Evolutionary conservation across 345 rosid genomes (phyloP).

Genomic region (Brassica rapa): DNA sequence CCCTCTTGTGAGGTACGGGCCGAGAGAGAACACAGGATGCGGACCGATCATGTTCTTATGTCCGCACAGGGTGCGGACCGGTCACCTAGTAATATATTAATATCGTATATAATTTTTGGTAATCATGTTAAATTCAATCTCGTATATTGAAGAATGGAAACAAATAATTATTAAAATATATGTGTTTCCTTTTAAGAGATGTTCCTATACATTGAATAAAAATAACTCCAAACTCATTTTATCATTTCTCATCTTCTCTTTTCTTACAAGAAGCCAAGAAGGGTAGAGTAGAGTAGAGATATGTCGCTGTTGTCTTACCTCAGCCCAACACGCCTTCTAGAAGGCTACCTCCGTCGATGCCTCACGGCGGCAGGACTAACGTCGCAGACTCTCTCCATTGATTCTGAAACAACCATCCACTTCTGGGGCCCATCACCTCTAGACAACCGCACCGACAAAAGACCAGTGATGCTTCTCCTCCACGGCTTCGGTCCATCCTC

Average conservation of each 20-base stretch:
- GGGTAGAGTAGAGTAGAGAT: conserved; percentile 25
- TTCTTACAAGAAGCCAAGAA: conserved; percentile 35
- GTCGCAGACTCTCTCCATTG: conserved; percentile 46
- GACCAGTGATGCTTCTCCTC: conserved; percentile 61
- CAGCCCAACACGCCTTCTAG: conserved; percentile 62
- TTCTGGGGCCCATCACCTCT: conserved; percentile 65
- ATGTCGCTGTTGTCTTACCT: conserved; percentile 49
- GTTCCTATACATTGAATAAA: background rate
- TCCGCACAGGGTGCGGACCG: too few species aligned
- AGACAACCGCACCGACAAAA: background rate
- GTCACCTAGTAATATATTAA: too few species aligned
- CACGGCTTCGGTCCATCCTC: conserved; percentile 89
- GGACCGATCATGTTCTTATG: too few species aligned
- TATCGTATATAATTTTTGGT: background rate
- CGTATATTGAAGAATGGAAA: conserved; percentile 5
- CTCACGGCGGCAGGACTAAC: conserved; percentile 65
- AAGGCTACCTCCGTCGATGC: conserved; percentile 72
- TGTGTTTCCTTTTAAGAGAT: background rate
- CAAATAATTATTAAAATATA: conserved; percentile 1
- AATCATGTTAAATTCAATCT: too few species aligned
- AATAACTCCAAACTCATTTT: background rate
- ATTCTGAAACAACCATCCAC: conserved; percentile 60
- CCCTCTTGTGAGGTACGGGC: too few species aligned
- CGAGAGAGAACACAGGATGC: too few species aligned
- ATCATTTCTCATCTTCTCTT: background rate